Base-by-base conservation (phyloP, 257 asterid species). In the Eucommia ulmoides region DNA sequence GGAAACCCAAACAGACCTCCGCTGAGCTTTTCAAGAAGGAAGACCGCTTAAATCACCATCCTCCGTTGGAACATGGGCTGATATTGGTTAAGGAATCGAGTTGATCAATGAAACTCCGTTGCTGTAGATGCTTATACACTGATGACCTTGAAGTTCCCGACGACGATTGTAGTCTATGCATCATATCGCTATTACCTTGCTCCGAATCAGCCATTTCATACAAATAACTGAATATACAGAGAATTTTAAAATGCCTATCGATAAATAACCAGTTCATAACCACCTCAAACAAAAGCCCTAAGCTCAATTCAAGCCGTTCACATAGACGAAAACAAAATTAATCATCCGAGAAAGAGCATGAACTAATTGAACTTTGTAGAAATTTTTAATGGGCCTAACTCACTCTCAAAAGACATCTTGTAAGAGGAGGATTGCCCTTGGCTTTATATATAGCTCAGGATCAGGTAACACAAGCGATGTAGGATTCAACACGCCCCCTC, bases 61-160 rank as follows among this genome's bases (percentile, higher is more conserved):
- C 6, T 29, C 12, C 38, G 12, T 29, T 12, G 12, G 12, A 5
- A 29, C 38, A 29, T 29, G 8, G 12, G 38, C 38, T 5, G 38
- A 29, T 6, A 29, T 29, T 6, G 38, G 38, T 6, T 29, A 6
- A 29, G 38, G 12, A 29, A 29, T 29, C 8, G 23, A 76, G 55
- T 52, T 74, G 94, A 55, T 69, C 74, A 74, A 75, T 56, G 35
- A 66, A 49, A 23, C 65, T 56, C n/a, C 74, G 51, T 19, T 56
- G 38, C 12, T 6, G 38, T 12, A 12, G 73, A 22, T 62, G 92
- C 48, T 70, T 75, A 14, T 59, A 62, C 8, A 80, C 49, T 41
- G 93, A 73, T 23, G 97, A 80, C 7, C 87, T 71, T 23, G 95
- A 77, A 20, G 94, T 76, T 51, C 85, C 93, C 38, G 74, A 69